Base-by-base conservation (phyloP, 352 stramenopile species). In the Globisporangium solare region DNA sequence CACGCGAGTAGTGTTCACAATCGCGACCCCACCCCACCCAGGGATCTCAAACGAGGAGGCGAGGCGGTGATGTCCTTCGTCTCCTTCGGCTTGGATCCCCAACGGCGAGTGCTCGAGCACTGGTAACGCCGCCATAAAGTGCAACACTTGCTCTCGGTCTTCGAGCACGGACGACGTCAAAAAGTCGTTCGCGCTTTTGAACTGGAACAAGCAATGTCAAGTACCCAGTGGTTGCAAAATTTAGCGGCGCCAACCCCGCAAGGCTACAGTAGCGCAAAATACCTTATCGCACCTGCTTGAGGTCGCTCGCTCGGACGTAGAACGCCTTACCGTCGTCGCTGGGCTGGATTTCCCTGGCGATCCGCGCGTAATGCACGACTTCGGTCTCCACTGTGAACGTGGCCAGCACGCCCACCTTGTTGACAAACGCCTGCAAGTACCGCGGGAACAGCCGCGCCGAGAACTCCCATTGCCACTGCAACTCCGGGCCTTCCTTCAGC, bases 161-260 rank as follows among this genome's bases (percentile, higher is more conserved):
- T 72, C 70, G 24, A 91, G 64, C 49, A 93, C 75, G 0, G 79
- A 83, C 2, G 77, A 69, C 10, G 73, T 74, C 12, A 89, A 55
- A 42, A 84, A 91, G 48, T 91, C 77, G 52, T 93, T 93, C 20
- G 70, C 69, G 47, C 75, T 88, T 41, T 91, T 91, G 46, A 92
- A 92, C 82, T 92, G 60, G 2, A 58, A 54, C 27, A 35, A 35
- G 10, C 4, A 35, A 35, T 35, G 27, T 8, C 27, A 35, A 35
- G 27, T 10, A 35, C 27, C 27, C 27, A 35, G 27, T 35, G 6
- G 27, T 3, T 35, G 27, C 7, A 11, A 15, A 17, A 17, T 10
- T 35, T 6, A 35, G 27, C 27, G 27, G 27, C 27, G 27, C 27
- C 5, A 35, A 35, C 1, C 6, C 7, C 7, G 5, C 5, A 35